Conservation (phyloP, 2,329 filamentous ascomycete species). For the Cercospora canescens region DNA sequence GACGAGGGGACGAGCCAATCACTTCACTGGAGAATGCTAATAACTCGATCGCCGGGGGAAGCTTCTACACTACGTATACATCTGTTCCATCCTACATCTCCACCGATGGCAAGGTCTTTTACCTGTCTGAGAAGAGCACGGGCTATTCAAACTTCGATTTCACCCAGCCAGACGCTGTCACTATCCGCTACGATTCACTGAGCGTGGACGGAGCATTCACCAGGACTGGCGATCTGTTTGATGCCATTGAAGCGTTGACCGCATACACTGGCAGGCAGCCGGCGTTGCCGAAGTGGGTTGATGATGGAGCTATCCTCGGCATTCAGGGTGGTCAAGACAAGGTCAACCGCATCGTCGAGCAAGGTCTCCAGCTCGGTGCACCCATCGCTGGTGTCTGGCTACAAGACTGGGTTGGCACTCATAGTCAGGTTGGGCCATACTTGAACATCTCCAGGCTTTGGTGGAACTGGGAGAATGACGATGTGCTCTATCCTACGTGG, state of each 20-base stretch:
- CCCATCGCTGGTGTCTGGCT: constrained; percentile 41
- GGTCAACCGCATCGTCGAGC: constrained; percentile 37
- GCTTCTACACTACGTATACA: constrained; percentile 38
- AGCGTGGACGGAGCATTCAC: constrained; percentile 29
- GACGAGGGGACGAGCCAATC: constrained; percentile 32
- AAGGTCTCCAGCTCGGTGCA: constrained; percentile 33
- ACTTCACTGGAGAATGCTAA: constrained; percentile 29
- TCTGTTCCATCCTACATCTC: constrained; percentile 37
- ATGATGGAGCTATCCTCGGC: constrained; percentile 38
- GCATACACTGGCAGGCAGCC: constrained; percentile 39
- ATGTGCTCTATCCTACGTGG: constrained; percentile 38
- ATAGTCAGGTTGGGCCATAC: constrained; percentile 37
- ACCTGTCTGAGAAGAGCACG: constrained; percentile 33
- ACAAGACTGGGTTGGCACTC: constrained; percentile 41
- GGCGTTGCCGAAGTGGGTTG: constrained; percentile 34
- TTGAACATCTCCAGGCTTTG: constrained; percentile 39
- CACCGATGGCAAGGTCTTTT: constrained; percentile 35
- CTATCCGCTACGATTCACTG: constrained; percentile 28
- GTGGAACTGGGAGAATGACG: constrained; percentile 44
- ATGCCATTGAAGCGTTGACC: constrained; percentile 37
- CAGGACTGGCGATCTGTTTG: constrained; percentile 30
- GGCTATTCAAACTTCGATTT: constrained; percentile 39
- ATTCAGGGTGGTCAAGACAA: constrained; percentile 41
- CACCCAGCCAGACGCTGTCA: constrained; percentile 24
- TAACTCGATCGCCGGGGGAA: constrained; percentile 33